A percentile compares a stretch with the other conserved stretches of the same genome.
Conservation (phyloP, 2,329 filamentous ascomycete genomes). For the Rachicladosporium sp. region DNA sequence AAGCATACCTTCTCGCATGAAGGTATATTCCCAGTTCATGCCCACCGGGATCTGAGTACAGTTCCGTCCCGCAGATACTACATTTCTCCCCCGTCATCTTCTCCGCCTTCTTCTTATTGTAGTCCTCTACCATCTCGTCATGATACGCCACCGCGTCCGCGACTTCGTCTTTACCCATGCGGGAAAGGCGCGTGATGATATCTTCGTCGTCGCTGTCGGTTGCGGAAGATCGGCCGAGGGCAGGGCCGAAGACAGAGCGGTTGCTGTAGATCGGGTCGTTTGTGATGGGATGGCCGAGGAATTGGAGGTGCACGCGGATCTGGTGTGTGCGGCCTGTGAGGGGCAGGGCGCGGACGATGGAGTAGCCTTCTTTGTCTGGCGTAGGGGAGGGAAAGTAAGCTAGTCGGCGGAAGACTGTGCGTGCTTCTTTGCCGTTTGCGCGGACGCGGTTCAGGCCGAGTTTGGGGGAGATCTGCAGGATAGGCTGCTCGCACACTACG, state of each 20-base stretch:
- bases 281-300: slow-evolving; percentile 83
- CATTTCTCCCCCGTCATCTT: slow-evolving; percentile 82
- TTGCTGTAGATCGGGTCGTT: slow-evolving; percentile 99
- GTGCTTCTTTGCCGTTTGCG: slow-evolving; percentile 78
- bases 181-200: slow-evolving; percentile 69
- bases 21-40: slow-evolving; percentile 91
- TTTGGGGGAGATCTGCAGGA: slow-evolving; percentile 88
- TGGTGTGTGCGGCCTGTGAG: slow-evolving; percentile 93
- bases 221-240: slow-evolving; percentile 58
- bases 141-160: slow-evolving; percentile 87
- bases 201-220: slow-evolving; percentile 71
- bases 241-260: slow-evolving; percentile 74
- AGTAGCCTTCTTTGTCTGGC: slow-evolving; percentile 54
- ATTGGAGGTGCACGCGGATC: slow-evolving; percentile 86
- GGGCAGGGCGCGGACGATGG: slow-evolving; percentile 85
- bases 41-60: slow-evolving; percentile 83
- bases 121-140: slow-evolving; percentile 82
- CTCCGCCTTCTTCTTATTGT: slow-evolving; percentile 83
- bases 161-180: slow-evolving; percentile 90
- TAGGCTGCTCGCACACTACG: slow-evolving; percentile 83
- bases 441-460: slow-evolving; percentile 88
- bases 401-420: slow-evolving; percentile 80
- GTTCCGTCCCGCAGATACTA: slow-evolving; percentile 66
- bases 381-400: slow-evolving; percentile 68
- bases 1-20: slow-evolving; percentile 83